These are phyloP conservation scores for Blastobotrys serpentis DNA, from an alignment of 1,139 yeast genomes.

Conservation along the genomic window DNA sequence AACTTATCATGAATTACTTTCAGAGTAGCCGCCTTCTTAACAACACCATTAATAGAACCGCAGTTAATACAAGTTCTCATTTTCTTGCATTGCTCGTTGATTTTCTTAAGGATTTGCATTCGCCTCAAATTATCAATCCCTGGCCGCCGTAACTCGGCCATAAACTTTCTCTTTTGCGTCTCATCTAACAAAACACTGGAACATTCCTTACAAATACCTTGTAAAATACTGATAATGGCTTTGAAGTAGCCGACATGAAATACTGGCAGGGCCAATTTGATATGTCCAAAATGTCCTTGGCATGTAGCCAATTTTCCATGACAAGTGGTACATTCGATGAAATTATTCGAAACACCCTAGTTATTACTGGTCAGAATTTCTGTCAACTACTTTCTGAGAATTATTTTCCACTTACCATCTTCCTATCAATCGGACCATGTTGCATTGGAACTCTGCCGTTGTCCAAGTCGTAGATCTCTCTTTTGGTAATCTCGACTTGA, in stretches of 20 bases:
- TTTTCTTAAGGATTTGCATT: slow-evolving; percentile 80
- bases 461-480: slow-evolving; percentile 88
- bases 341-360: slow-evolving; percentile 80
- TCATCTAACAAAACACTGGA: slow-evolving; percentile 76
- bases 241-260: slow-evolving; percentile 98
- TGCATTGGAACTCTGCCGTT: slow-evolving; percentile 78
- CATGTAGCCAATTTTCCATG: slow-evolving; percentile 91
- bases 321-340: slow-evolving; percentile 84
- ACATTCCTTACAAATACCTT: slow-evolving; percentile 89
- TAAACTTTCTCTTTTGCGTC: slow-evolving; percentile 62
- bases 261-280: slow-evolving; percentile 89
- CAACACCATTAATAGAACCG: slow-evolving; percentile 91
- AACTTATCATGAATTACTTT: slow-evolving; percentile 95
- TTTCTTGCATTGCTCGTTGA: slow-evolving; percentile 90
- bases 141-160: slow-evolving; percentile 78
- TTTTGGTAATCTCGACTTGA: slow-evolving; percentile 87
- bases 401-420: slow-evolving; percentile 56
- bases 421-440: slow-evolving; percentile 86
- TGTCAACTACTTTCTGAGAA: background rate
- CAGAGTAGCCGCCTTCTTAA: slow-evolving; percentile 93
- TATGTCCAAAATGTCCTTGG: slow-evolving; percentile 98
- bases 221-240: slow-evolving; percentile 82
- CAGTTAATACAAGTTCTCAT: slow-evolving; percentile 89
- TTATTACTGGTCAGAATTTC: too few species aligned
- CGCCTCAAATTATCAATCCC: slow-evolving; percentile 87